These are phyloP conservation scores for Platanthera guangdongensis DNA, from an alignment of 106 monocot genomes.

Conservation along the genomic window DNA sequence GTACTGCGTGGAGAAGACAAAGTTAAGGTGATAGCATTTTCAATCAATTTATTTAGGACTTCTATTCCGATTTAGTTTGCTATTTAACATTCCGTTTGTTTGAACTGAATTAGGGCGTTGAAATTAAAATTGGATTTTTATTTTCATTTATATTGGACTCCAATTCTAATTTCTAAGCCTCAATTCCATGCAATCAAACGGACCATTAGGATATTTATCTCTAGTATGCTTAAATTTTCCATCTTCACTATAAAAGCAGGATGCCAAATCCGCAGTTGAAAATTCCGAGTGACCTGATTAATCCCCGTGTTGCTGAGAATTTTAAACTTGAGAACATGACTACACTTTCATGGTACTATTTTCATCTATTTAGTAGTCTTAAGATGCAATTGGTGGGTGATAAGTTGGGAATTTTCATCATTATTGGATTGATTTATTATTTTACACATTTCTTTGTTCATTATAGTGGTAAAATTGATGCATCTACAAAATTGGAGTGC, in stretches of 20 bases:
- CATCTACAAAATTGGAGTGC: conserved; percentile 10
- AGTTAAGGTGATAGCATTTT: conserved; percentile 24
- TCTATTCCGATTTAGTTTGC: not conserved
- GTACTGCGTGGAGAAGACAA: conserved; percentile 36
- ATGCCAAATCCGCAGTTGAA: conserved; percentile 3
- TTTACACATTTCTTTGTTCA: not conserved
- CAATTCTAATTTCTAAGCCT: not conserved
- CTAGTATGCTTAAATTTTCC: not conserved
- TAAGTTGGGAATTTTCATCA: not conserved
- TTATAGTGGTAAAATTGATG: conserved; percentile 20
- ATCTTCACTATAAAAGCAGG: conserved; percentile 20
- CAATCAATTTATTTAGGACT: conserved; percentile 1
- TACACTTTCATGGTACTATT: conserved; percentile 19
- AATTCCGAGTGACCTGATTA: not conserved
- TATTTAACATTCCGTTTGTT: too few species aligned
- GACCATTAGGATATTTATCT: not conserved
- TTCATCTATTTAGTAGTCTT: not conserved
- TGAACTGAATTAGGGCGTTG: too few species aligned
- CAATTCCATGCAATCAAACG: not conserved
- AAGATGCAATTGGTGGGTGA: not conserved
- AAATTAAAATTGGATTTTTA: too few species aligned
- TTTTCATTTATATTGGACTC: not conserved
- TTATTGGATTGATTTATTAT: not conserved
- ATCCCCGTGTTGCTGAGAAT: conserved; percentile 8
- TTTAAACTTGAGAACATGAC: conserved; percentile 3